phyloP scores from a whole-genome alignment of 1,284 basidiomycete genomes.

The Apiotrichum gracile region DNA sequence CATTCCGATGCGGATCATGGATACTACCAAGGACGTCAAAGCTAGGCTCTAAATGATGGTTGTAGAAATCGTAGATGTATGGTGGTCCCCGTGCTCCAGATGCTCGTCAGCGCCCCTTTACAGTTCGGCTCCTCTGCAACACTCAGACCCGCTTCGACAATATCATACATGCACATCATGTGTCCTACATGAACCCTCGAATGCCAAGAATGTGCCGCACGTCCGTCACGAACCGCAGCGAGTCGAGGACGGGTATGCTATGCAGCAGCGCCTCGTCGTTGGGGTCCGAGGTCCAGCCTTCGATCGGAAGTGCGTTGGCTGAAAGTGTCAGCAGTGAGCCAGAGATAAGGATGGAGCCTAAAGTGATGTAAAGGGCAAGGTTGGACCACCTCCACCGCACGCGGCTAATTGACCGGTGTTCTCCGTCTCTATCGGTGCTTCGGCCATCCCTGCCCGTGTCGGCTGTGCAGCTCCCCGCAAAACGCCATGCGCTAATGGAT shows the following conservation, averaged over 20 bases:
- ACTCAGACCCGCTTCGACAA: neutral
- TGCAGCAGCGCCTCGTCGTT: slow-evolving; percentile 94
- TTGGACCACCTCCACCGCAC: too few species aligned
- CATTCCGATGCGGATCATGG: neutral
- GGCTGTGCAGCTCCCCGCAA: too few species aligned
- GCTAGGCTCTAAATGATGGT: neutral
- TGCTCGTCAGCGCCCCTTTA: too few species aligned
- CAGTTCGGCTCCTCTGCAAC: too few species aligned
- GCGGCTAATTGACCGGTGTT: too few species aligned
- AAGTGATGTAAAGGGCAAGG: neutral
- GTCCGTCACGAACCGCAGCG: slow-evolving; percentile 89
- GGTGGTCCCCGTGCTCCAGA: too few species aligned
- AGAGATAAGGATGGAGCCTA: neutral
- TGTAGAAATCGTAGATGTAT: too few species aligned
- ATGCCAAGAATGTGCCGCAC: slow-evolving; percentile 89
- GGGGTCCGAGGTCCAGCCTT: slow-evolving; percentile 98
- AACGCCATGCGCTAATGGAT: too few species aligned
- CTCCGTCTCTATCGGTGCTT: too few species aligned
- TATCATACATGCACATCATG: neutral
- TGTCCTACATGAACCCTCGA: slow-evolving; percentile 37
- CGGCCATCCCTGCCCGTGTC: too few species aligned
- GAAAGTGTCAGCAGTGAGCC: slow-evolving; percentile 1
- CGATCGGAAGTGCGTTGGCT: slow-evolving; percentile 98
- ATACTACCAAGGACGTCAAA: neutral
- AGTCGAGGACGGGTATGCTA: slow-evolving; percentile 89